Evolutionary conservation across 2,329 filamentous ascomycete genomes (phyloP).

Genomic region (Apiospora hydei): DNA sequence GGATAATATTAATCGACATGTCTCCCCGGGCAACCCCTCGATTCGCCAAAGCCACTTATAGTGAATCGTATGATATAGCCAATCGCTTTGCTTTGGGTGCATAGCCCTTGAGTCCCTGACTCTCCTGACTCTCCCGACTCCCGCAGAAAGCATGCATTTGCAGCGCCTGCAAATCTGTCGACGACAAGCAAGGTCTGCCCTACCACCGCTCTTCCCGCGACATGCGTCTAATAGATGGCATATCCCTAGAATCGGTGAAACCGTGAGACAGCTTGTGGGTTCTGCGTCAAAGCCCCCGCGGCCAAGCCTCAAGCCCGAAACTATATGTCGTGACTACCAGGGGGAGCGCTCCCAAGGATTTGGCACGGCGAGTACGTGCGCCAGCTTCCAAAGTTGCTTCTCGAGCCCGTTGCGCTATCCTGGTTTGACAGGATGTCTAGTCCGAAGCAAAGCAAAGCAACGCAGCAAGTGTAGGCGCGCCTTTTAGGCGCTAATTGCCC

Average conservation of each 20-base stretch:
- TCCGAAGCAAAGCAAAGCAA: not conserved
- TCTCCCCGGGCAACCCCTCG: not conserved
- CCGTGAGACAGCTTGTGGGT: not conserved
- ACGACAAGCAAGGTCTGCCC: not conserved
- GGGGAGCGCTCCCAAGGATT: not conserved
- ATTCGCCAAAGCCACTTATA: not conserved
- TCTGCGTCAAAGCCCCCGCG: not conserved
- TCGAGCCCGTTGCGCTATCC: not conserved
- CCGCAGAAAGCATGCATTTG: not conserved
- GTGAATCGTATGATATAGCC: not conserved
- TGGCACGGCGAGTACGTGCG: not conserved
- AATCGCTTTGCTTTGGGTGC: not conserved
- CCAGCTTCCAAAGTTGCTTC: not conserved
- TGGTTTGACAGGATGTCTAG: not conserved
- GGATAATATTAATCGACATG: not conserved
- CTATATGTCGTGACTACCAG: slow-evolving; percentile 5
- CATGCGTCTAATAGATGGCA: not conserved
- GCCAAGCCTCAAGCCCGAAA: not conserved
- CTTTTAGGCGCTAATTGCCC: not conserved
- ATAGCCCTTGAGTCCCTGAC: not conserved
- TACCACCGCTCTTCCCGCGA: not conserved
- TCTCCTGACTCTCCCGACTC: not conserved
- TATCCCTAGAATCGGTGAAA: not conserved
- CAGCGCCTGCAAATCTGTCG: not conserved
- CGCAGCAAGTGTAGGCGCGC: not conserved